A percentile compares a stretch with the other conserved stretches of the same genome.
Evolutionary conservation across 2,329 filamentous ascomycete species (phyloP).

Genomic region (Zymoseptoria pseudotritici): DNA sequence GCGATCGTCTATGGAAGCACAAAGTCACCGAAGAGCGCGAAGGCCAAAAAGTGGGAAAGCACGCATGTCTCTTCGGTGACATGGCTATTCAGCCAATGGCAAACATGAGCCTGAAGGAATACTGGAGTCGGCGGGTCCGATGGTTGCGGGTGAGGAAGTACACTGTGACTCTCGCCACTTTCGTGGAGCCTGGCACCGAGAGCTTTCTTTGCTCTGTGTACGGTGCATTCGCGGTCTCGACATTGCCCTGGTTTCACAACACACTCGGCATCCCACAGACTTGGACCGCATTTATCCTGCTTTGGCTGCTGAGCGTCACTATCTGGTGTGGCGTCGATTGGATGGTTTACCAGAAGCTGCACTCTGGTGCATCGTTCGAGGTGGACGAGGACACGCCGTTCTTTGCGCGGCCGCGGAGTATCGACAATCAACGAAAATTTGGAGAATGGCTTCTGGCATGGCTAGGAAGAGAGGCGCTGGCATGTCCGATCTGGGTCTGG

Average conservation of each 20-base stretch:
- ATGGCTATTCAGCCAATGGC: constrained; percentile 84
- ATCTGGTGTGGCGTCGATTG: constrained; percentile 73
- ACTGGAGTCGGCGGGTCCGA: constrained; percentile 71
- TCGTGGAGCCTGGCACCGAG: constrained; percentile 90
- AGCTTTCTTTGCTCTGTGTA: constrained; percentile 76
- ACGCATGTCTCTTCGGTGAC: constrained; percentile 77
- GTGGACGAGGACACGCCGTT: constrained; percentile 63
- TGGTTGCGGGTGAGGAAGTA: constrained; percentile 94
- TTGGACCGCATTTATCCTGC: constrained; percentile 57
- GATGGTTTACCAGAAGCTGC: constrained; percentile 63
- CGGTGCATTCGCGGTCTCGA: constrained; percentile 70
- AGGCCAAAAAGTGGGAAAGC: constrained; percentile 56
- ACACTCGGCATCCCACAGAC: constrained; percentile 51
- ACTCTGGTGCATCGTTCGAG: constrained; percentile 64
- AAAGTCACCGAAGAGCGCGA: constrained; percentile 38
- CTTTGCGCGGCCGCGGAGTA: constrained; percentile 54
- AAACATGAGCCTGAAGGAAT: constrained; percentile 68
- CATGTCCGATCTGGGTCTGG: constrained; percentile 83
- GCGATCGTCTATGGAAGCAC: constrained; percentile 78
- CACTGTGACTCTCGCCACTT: constrained; percentile 78
- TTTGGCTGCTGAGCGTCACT: constrained; percentile 60
- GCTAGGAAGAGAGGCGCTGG: constrained; percentile 74
- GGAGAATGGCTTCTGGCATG: constrained; percentile 71
- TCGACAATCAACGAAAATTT: constrained; percentile 48
- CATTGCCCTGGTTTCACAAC: constrained; percentile 55